phyloP scores from a whole-genome alignment of 164 flowering plant species.

The Aristolochia californica region DNA sequence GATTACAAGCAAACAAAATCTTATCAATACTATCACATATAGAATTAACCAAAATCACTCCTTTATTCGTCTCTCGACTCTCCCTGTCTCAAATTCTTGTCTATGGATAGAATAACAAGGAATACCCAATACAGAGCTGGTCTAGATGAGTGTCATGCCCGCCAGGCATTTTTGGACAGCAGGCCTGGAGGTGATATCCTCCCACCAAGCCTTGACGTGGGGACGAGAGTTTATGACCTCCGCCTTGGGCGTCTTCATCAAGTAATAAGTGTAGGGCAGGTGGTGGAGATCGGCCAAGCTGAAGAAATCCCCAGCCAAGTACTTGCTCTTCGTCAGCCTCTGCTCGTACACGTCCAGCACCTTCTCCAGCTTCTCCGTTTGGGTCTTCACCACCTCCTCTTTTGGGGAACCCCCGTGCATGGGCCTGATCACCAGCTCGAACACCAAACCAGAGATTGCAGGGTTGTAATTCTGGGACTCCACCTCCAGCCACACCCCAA shows the following conservation, averaged over 20 bases:
- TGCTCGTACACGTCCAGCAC: constrained; percentile 11
- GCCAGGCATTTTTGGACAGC: constrained; percentile 20
- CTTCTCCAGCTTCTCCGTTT: constrained; percentile 5
- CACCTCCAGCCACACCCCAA: constrained; percentile 9
- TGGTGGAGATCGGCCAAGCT: constrained; percentile 51
- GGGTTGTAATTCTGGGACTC: constrained; percentile 7
- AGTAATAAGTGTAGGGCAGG: constrained; percentile 30
- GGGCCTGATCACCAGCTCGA: constrained; percentile 3
- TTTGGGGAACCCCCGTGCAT: not conserved
- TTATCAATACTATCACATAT: too few relatives aligned
- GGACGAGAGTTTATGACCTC: constrained; percentile 29
- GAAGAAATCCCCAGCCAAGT: constrained; percentile 32
- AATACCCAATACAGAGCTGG: too few relatives aligned
- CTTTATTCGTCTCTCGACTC: too few relatives aligned
- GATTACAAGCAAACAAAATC: too few relatives aligned
- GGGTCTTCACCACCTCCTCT: not conserved
- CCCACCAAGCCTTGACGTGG: constrained; percentile 63
- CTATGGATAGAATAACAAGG: too few relatives aligned
- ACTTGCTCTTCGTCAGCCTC: constrained; percentile 8
- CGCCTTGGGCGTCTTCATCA: constrained; percentile 43
- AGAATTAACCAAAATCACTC: too few relatives aligned
- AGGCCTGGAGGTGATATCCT: constrained; percentile 37
- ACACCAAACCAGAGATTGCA: constrained; percentile 1
- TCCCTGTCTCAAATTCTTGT: too few relatives aligned
- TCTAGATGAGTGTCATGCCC: constrained; percentile 8